Evolutionary conservation across 306 rosid species (phyloP), one percentile per base, ranked within the genome.

Genomic region (Prunus mongolica): DNA sequence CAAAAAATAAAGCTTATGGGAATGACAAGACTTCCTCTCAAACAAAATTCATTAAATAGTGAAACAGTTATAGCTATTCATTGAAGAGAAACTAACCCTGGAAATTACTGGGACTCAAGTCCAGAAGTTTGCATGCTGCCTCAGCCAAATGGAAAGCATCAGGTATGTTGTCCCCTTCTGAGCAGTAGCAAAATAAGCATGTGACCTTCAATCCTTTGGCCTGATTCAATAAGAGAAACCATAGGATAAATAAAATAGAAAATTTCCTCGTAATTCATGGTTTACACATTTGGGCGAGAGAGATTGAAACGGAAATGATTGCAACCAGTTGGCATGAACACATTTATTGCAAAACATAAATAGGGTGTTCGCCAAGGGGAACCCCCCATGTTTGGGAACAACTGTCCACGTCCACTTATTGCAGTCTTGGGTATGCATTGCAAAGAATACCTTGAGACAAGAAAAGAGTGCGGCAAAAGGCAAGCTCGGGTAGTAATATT

Each of bases 181-280:
- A 92, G 82, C 96, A 94, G 82, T 94, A 92, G 85, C 95, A 86
- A 66, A 94, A 81, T 80, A 94, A 72, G 95, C 96, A 94, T 47
- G 96, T 92, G 64, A 92, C 96, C 89, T 90, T 90, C 86, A 94
- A 78, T 67, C 95, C 96, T 87, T 87, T 94, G 72, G 96, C 96
- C 98, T 92, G 86, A 79, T 69, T 54, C 62, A 77, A 63, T 54
- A 74, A 46, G 20, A 65, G 32, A 18, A 71, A 30, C 4, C 62
- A 16, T 51, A 28, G 30, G 44, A 28, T 51, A 9, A 70, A 28
- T 30, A n/a, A 34, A 71, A 25, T 3, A n/a, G 13, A 30, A 71
- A 15, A 20, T 8, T 32, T n/a, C 14, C 24, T 47, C 3, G 2
- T 34, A 24, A 50, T 62, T 50, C n/a, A 62, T 27, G 30, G 49